Evolutionary conservation across 2,329 filamentous ascomycete genomes (phyloP), one percentile per base, ranked within the genome.

Genomic region (Penicillium sp.): DNA sequence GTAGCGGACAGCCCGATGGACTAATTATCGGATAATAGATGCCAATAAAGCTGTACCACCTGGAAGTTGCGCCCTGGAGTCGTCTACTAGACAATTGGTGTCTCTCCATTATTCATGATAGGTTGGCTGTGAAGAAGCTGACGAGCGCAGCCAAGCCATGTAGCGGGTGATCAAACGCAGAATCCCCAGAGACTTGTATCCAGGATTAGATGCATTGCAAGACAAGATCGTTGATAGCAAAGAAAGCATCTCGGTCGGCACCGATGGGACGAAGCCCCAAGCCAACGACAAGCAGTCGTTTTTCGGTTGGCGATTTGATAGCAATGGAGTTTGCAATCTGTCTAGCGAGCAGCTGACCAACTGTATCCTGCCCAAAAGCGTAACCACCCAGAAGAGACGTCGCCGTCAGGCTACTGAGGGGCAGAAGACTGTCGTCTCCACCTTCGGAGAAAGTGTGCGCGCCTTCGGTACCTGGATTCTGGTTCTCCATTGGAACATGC

Each of bases 371-470:
- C 38, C 87, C 83, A 42, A 85, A 77, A 26, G 85, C 82, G 37
- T 90, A 89, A 8, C 86, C 89, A 2, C 93, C 93, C 0, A 98
- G 76, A 2, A 98, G 74, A 0, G 89, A 95, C 29, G 83, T 91
- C 1, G 93, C 88, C 0, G 88, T 95, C 34, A 97, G 77, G 58
- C 93, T 85, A 27, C 84, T 77, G 46, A 89, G 81, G 0, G 93
- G 93, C 0, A 97, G 79, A 10, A 85, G 71, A 36, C 72, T 72
- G 43, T 79, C 77, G 46, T 78, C 76, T 28, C 73, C 70, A 22
- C 65, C 67, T 46, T 65, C 65, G 22, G 58, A 54, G 40, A 66
- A 67, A 45, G 61, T 73, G 58, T 69, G 69, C 61, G 63, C 61
- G 31, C 63, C 65, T 37, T 67, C 59, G 20, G 61, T 65, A 20